Conservation (phyloP, 2,329 filamentous ascomycete genomes). For the Ampelomyces quisqualis region DNA sequence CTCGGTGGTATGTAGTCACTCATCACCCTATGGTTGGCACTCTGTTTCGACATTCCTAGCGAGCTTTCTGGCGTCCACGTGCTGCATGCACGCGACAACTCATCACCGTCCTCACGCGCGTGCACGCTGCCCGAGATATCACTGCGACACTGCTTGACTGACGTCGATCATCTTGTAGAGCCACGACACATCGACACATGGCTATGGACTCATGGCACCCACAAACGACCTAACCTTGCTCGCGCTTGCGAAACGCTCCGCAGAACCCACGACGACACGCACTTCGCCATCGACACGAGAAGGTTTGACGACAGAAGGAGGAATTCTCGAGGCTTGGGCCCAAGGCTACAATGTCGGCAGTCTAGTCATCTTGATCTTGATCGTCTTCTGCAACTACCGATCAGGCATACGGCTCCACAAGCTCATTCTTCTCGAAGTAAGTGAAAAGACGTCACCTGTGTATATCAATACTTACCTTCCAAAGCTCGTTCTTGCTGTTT, state of each 20-base stretch:
- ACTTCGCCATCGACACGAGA: conserved; percentile 31
- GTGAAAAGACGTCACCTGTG: background rate
- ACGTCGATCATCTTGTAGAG: too few species aligned
- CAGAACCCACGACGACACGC: conserved; percentile 21
- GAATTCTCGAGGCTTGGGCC: conserved; percentile 39
- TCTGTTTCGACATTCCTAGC: background rate
- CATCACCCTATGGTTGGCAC: background rate
- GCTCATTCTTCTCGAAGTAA: conserved; percentile 38
- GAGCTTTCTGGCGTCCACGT: background rate
- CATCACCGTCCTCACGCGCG: too few species aligned
- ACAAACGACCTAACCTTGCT: conserved; percentile 10
- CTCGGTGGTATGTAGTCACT: background rate
- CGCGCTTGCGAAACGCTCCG: conserved; percentile 19
- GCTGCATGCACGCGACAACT: background rate
- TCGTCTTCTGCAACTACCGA: conserved; percentile 43
- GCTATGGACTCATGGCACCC: conserved; percentile 27
- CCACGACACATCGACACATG: too few species aligned
- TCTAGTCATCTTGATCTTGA: conserved; percentile 37
- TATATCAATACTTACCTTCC: conserved; percentile 7
- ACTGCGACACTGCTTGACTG: too few species aligned
- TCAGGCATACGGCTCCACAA: conserved; percentile 38
- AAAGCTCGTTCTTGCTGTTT: conserved; percentile 40
- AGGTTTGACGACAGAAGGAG: conserved; percentile 30
- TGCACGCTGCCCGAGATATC: too few species aligned
- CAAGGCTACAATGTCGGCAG: conserved; percentile 42